Evolutionary conservation across 768 basidiomycete genomes (phyloP), one percentile per base, ranked within the genome.

Genomic region (Tricholoma flavovirens): DNA sequence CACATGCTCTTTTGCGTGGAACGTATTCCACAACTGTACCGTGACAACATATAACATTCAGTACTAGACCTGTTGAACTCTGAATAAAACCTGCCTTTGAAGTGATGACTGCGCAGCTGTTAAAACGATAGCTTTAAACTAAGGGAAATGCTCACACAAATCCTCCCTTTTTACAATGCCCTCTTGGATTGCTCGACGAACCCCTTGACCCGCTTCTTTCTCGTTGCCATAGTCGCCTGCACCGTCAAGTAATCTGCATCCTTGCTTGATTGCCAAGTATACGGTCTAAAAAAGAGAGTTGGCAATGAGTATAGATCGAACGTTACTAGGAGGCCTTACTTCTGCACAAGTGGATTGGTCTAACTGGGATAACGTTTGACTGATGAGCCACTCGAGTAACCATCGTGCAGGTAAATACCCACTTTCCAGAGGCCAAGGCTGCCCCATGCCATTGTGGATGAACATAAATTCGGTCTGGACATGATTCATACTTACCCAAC

Each of bases 171-270:
- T 92, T 56, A 96, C 87, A 35, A 94, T 66, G 12, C 93, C 91
- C 6, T 92, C 90, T 38, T 74, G 67, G 60, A 94, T 80, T n/a
- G 91, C 92, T 12, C 84, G 82, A 52, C 76, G 78, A 56, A 94
- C 79, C 60, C 92, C 92, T 63, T 84, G 78, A 1, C 89, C 91
- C 4, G 88, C 87, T 69, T 93, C 84, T 64, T 85, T 88, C 72
- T 96, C 93, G 60, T 96, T 95, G 7, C 88, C 92, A 68, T 93
- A 93, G 72, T 91, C 90, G 61, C 83, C 83, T 30, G 91, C 91
- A 58, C 89, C 87, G 55, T 93, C 92, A 54, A 96, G 77, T 54
- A 96, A 86, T 59, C 93, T 84, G 68, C 92, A 93, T 0, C 93
- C 93, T 22, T 78, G 76, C 69, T 91, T 91, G 73, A 94, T 87